Evolutionary conservation across 2,329 filamentous ascomycete genomes (phyloP), one percentile per base, ranked within the genome.

Genomic region (Cladosporium sp.): DNA sequence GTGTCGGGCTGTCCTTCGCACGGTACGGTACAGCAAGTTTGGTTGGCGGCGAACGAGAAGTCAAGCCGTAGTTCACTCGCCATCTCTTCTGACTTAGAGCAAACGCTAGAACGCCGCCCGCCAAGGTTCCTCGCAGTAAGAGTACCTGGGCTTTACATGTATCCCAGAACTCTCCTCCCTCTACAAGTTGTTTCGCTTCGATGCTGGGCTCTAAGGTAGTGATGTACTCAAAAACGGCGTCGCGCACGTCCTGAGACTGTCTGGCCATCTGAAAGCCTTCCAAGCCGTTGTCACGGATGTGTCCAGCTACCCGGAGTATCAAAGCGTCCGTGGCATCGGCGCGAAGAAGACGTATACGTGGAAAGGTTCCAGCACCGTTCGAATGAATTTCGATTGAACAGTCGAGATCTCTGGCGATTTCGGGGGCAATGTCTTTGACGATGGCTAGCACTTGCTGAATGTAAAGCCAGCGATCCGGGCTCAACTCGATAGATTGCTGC

Each of bases 21-120:
- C 85, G 81, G 58, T 84, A 92, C 0, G 89, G 89, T 0, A 92
- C 89, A 0, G 89, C 88, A 5, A 90, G 83, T n/a, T 64, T 67
- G 1, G 71, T 74, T 4, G 67, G 65, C 0, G 86, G 86, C 46
- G 83, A 79, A 16, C 89, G 80, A 0, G 67, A 54, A 65, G 79
- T 73, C 0, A 81, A 67, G 0, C 81, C 80, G 67, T 81, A 93
- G 51, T 87, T 81, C 0, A 92, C 89, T 28, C 89, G 88, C 85
- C 85, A 91, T 4, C 86, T 78, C 71, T 90, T 91, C 63, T 85
- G 84, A 58, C 85, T 84, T 0, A 90, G 71, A 2, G 81, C 84
- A 28, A 88, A 82, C 1, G 85, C 71, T 0, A 92, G 74, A 3
- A 92, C 86, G 0, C 84, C 78, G 63, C 87, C 82, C 0, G 85